Evolutionary conservation across 306 rosid genomes (phyloP), one percentile per base, ranked within the genome.

Genomic region (Sphenostylis stenocarpa): DNA sequence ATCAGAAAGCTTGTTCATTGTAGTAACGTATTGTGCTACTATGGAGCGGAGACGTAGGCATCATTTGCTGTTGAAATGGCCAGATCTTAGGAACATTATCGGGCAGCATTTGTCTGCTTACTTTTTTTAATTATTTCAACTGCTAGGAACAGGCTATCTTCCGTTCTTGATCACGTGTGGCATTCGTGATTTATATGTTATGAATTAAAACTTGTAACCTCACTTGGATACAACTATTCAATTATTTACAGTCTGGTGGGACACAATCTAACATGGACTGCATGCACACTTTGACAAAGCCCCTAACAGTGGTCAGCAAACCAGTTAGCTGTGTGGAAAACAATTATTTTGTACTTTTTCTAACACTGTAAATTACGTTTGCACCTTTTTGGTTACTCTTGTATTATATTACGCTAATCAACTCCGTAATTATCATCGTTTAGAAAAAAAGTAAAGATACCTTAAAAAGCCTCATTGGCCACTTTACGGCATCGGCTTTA

Each of bases 401-500:
- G 64, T 45, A 39, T 75, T 48, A 67, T 76, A 63, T 20, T 62
- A 24, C 78, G 24, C 43, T 53, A 29, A 76, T 70, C 41, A 76
- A 65, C 73, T 16, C 0, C 9, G 70, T 76, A 62, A 36, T 70
- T 63, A 45, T 34, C 51, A 60, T 62, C 68, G 61, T 65, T 82
- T 65, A 19, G 48, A 82, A 72, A 53, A n/a, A 13, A 65, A n/a
- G 24, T 52, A 29, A 70, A 23, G 69, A 67, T 26, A 14, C 51
- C 76, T 56, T 26, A 8, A 55, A 62, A 76, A 63, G 62, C 38
- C 68, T 51, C 65, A 43, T 24, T n/a, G 41, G 9, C 3, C 66
- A 74, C 85, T 67, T 77, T 82, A 53, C 28, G 65, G 51, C 67
- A 61, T 77, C 53, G 47, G 81, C 82, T 38, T 75, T 76, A 69